A percentile compares a stretch with the other conserved stretches of the same genome.
These are phyloP conservation scores for Pisolithus tinctorius DNA, from an alignment of 768 basidiomycete species.

Conservation along the genomic window DNA sequence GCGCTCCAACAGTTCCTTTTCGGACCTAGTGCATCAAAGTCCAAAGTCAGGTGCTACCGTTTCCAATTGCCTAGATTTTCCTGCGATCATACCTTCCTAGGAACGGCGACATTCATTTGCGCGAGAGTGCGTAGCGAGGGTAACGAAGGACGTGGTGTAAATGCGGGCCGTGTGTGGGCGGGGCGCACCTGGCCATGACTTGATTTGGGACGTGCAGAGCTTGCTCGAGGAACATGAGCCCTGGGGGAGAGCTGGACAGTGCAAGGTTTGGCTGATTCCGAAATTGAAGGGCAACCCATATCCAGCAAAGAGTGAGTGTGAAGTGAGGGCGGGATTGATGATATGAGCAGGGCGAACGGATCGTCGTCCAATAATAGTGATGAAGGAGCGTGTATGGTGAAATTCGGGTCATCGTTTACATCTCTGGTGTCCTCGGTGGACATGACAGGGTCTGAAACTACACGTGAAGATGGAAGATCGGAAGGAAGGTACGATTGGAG, in stretches of 20 bases:
- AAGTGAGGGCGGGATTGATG: slow-evolving; percentile 16
- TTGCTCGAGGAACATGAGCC: slow-evolving; percentile 5
- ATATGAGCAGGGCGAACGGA: slow-evolving; percentile 59
- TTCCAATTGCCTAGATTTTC: too few relatives aligned
- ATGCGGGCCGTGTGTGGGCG: slow-evolving; percentile 37
- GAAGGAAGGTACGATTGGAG: slow-evolving; percentile 36
- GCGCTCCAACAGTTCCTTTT: slow-evolving; percentile 37
- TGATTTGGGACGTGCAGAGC: slow-evolving; percentile 24
- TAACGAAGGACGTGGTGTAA: slow-evolving; percentile 34
- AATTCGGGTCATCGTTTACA: not conserved
- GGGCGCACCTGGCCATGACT: slow-evolving; percentile 31
- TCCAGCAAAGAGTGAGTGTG: slow-evolving; percentile 1
- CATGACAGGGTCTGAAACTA: not conserved
- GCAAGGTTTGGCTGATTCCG: slow-evolving; percentile 7
- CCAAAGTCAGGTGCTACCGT: too few relatives aligned
- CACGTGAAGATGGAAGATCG: slow-evolving; percentile 21
- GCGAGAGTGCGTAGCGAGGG: slow-evolving; percentile 36
- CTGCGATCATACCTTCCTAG: slow-evolving; percentile 30
- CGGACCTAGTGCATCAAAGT: slow-evolving; percentile 22
- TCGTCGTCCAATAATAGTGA: slow-evolving; percentile 54
- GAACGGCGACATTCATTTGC: slow-evolving; percentile 27
- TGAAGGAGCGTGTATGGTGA: slow-evolving; percentile 2
- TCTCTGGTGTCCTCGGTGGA: not conserved
- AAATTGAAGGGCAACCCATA: slow-evolving; percentile 3
- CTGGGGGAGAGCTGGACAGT: slow-evolving; percentile 11